Conservation (phyloP, 202 grass and related monocot species). For the Schoenoplectus triqueter region DNA sequence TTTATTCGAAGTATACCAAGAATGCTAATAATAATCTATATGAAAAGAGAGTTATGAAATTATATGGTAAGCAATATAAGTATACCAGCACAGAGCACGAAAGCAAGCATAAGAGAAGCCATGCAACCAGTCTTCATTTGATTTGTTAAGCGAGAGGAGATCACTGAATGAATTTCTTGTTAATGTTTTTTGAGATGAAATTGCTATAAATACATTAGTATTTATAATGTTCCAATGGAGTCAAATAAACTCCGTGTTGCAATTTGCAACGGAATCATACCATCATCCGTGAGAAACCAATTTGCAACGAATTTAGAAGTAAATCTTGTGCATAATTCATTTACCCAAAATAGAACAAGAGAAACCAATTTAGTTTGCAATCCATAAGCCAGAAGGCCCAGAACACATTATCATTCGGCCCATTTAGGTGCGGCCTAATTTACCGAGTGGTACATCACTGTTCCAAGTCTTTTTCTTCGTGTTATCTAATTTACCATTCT, state of each 20-base stretch:
- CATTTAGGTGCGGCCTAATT: too few species aligned
- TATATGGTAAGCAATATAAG: background rate
- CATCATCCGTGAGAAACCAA: background rate
- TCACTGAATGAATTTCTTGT: too few species aligned
- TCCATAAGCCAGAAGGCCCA: too few species aligned
- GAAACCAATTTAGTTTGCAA: conserved; percentile 10
- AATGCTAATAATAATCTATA: background rate
- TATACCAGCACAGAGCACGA: conserved; percentile 24
- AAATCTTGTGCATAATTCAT: conserved; percentile 22
- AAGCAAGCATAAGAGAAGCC: conserved; percentile 5
- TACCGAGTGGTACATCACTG: too few species aligned
- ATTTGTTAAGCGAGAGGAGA: too few species aligned
- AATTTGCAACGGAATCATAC: background rate
- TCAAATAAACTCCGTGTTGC: background rate
- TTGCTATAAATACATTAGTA: background rate
- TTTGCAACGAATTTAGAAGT: background rate
- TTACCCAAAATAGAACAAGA: background rate
- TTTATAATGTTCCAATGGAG: background rate
- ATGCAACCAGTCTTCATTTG: conserved; percentile 7
- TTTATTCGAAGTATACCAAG: background rate
- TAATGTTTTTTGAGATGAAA: too few species aligned
- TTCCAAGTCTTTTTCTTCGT: too few species aligned
- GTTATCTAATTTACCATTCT: too few species aligned
- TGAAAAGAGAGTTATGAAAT: background rate
- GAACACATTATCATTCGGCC: too few species aligned